A percentile compares a stretch with the other conserved stretches of the same genome.
Evolutionary conservation across 306 rosid genomes (phyloP).

Genomic region (Trifolium dubium): DNA sequence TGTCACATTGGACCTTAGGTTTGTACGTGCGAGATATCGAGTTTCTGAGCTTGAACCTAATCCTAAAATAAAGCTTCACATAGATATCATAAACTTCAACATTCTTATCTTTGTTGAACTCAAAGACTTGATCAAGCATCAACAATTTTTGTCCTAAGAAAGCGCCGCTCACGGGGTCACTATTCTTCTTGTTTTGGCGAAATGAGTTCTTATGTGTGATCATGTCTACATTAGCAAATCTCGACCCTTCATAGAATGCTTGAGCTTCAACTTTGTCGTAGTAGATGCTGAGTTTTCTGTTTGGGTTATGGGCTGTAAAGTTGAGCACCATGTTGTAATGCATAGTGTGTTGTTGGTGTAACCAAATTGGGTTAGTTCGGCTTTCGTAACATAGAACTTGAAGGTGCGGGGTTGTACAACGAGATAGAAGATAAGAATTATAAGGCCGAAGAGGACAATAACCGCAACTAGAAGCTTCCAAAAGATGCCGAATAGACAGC

Average conservation of each 20-base stretch:
- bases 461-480: slow-evolving; percentile 54
- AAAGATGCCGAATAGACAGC: slow-evolving; percentile 57
- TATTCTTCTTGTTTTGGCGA: slow-evolving; percentile 50
- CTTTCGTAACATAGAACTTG: slow-evolving; percentile 59
- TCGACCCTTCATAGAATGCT: slow-evolving; percentile 42
- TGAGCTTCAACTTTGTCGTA: slow-evolving; percentile 48
- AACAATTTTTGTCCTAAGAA: slow-evolving; percentile 49
- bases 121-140: slow-evolving; percentile 1
- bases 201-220: slow-evolving; percentile 48
- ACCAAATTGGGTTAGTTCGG: slow-evolving; percentile 59
- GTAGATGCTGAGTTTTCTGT: slow-evolving; percentile 50
- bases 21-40: no score
- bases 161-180: slow-evolving; percentile 34
- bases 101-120: slow-evolving; percentile 46
- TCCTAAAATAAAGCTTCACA: slow-evolving; percentile 57
- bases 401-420: slow-evolving; percentile 60
- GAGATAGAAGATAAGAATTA: slow-evolving; percentile 62
- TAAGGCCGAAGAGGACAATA: slow-evolving; percentile 45
- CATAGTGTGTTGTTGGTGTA: slow-evolving; percentile 51
- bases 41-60: slow-evolving; percentile 54
- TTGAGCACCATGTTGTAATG: slow-evolving; percentile 45
- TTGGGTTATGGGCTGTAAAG: slow-evolving; percentile 57
- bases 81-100: slow-evolving; percentile 45
- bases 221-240: slow-evolving; percentile 29
- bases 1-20: no score